Evolutionary conservation across 805 yeast species (phyloP).

Genomic region (Yarrowia keelungensis): DNA sequence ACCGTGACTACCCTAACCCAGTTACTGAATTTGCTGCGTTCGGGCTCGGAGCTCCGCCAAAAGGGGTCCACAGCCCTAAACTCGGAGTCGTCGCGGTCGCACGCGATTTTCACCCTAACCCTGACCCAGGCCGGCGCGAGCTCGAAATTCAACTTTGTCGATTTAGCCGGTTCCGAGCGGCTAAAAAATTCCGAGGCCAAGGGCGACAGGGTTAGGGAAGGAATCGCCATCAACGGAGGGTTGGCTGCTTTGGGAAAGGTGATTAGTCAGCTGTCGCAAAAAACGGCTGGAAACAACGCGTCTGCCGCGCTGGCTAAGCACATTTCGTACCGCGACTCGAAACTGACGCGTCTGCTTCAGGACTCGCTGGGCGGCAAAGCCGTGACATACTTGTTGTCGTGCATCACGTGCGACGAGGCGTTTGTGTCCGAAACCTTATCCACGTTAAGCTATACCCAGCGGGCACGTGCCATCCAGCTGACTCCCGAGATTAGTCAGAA

Average conservation of each 20-base stretch:
- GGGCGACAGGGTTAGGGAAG: conserved; percentile 65
- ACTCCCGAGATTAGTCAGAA: conserved; percentile 44
- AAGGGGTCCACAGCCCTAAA: conserved; percentile 73
- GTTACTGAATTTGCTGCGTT: conserved; percentile 53
- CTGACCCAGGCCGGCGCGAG: conserved; percentile 61
- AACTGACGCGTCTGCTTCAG: conserved; percentile 74
- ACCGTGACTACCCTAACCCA: conserved; percentile 54
- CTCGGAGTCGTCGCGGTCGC: conserved; percentile 73
- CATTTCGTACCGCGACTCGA: conserved; percentile 69
- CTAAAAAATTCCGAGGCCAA: conserved; percentile 59
- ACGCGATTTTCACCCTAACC: conserved; percentile 68
- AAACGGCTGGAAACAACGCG: conserved; percentile 13
- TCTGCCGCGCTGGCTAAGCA: conserved; percentile 10
- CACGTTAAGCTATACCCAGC: conserved; percentile 44
- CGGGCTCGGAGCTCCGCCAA: conserved; percentile 62
- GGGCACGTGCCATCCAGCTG: conserved; percentile 45
- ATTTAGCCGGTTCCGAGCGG: conserved; percentile 75
- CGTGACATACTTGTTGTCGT: conserved; percentile 86
- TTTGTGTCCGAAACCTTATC: conserved; percentile 43
- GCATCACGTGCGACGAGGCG: conserved; percentile 56
- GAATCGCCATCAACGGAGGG: conserved; percentile 69
- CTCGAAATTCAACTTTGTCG: conserved; percentile 67
- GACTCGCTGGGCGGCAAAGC: conserved; percentile 89
- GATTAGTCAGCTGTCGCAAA: conserved; percentile 50
- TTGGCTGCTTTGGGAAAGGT: conserved; percentile 72